Evolutionary conservation across 192 early-diverging fungal genomes (phyloP).

Genomic region (Linnemannia elongata): DNA sequence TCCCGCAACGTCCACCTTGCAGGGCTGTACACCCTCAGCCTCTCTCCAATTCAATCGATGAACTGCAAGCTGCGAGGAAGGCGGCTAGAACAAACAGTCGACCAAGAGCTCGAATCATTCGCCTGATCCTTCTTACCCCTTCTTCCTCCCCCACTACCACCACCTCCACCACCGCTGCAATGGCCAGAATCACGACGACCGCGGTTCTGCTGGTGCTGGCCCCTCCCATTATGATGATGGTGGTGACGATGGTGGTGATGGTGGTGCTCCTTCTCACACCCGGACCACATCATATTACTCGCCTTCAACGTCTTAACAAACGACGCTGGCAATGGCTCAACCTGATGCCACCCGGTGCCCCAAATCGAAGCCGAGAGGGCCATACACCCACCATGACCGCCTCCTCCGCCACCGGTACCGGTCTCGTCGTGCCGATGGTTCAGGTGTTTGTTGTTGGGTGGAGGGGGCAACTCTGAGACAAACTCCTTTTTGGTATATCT

Average conservation of each 20-base stretch:
- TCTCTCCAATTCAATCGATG: constrained; percentile 18
- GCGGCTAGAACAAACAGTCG: constrained; percentile 35
- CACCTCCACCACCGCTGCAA: not conserved
- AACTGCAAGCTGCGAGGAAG: constrained; percentile 53
- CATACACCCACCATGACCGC: constrained; percentile 9
- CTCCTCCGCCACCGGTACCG: no score
- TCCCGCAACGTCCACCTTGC: not conserved
- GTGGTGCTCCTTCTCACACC: constrained; percentile 31
- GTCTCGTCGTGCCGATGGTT: not conserved
- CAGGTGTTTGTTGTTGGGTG: constrained; percentile 8
- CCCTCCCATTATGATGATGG: not conserved
- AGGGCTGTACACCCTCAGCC: not conserved
- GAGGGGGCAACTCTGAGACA: constrained; percentile 39
- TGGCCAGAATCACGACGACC: constrained; percentile 7
- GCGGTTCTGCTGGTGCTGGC: not conserved
- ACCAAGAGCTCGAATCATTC: constrained; percentile 27
- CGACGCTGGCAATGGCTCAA: constrained; percentile 46
- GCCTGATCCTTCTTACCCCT: not conserved
- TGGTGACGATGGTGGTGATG: constrained; percentile 3
- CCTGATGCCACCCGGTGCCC: constrained; percentile 53
- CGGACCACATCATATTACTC: constrained; percentile 27
- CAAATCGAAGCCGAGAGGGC: constrained; percentile 42
- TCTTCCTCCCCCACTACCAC: constrained; percentile 3
- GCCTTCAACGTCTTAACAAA: constrained; percentile 42
- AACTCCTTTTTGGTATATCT: not conserved